These are phyloP conservation scores for Penicilliopsis zonata DNA, from an alignment of 495 filamentous ascomycete species.

Conservation along the genomic window DNA sequence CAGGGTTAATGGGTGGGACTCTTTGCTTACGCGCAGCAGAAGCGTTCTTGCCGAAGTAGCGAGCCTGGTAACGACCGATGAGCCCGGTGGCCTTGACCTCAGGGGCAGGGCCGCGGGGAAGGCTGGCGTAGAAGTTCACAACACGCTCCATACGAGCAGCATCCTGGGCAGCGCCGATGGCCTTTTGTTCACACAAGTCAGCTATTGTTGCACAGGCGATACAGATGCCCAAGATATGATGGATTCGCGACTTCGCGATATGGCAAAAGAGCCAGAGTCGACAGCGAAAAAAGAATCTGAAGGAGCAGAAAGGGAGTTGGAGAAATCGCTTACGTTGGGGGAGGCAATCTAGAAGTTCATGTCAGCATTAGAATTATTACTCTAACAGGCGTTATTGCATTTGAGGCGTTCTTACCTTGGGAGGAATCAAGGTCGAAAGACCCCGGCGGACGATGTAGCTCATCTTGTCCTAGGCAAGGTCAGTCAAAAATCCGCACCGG, in stretches of 20 bases:
- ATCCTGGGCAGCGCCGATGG: constrained; percentile 85
- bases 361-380: constrained; percentile 15
- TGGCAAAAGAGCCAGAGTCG: constrained; percentile 10
- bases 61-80: constrained; percentile 76
- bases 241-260: constrained; percentile 6
- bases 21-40: constrained; percentile 69
- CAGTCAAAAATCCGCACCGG: neutral
- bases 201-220: constrained; percentile 2
- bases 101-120: constrained; percentile 81
- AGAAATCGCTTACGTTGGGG: constrained; percentile 63
- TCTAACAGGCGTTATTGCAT: constrained; percentile 1
- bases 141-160: constrained; percentile 92
- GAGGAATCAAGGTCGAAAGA: constrained; percentile 96
- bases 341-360: constrained; percentile 58
- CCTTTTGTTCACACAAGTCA: constrained; percentile 39
- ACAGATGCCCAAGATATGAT: neutral
- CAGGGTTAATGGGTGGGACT: neutral
- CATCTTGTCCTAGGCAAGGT: constrained; percentile 52
- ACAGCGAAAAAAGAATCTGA: constrained; percentile 11
- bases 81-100: constrained; percentile 67
- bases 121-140: constrained; percentile 95
- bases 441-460: constrained; percentile 77
- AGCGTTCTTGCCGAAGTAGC: constrained; percentile 89
- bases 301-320: neutral
- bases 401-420: constrained; percentile 58